A percentile compares a stretch with the other conserved stretches of the same genome.
phyloP scores from a whole-genome alignment of 441 rosid genomes.

The Geranium incanum region DNA sequence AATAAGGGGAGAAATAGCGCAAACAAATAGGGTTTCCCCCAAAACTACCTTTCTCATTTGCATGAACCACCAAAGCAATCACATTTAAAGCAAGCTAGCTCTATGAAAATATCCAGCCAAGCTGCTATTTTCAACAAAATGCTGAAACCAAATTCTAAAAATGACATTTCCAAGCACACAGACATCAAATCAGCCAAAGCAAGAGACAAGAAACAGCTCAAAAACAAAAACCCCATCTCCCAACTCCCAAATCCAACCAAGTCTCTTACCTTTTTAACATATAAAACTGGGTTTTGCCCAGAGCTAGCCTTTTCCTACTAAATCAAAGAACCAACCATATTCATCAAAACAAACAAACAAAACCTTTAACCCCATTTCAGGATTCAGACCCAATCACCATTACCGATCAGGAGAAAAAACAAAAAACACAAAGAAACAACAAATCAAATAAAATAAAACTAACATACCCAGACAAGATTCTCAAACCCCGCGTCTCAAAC shows the following conservation, averaged over 20 bases:
- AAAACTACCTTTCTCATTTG: constrained; percentile 18
- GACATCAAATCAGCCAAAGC: background rate
- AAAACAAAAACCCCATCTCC: background rate
- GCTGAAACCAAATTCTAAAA: background rate
- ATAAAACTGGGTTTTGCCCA: constrained; percentile 7
- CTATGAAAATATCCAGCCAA: background rate
- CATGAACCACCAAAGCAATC: constrained; percentile 20
- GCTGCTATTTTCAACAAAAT: background rate
- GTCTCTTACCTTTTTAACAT: background rate
- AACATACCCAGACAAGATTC: constrained; percentile 27
- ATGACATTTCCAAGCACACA: background rate
- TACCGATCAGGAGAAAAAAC: constrained; percentile 13
- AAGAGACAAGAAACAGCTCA: constrained; percentile 1
- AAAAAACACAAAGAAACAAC: constrained; percentile 13
- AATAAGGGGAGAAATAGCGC: constrained; percentile 15
- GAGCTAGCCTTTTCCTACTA: background rate
- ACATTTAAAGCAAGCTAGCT: background rate
- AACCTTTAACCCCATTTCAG: constrained; percentile 11
- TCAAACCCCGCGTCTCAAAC: constrained; percentile 12
- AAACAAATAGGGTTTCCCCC: constrained; percentile 13
- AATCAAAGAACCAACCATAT: constrained; percentile 14
- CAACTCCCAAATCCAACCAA: constrained; percentile 5
- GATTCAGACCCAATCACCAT: constrained; percentile 16
- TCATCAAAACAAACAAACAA: constrained; percentile 3
- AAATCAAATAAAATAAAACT: constrained; percentile 7